Base-by-base conservation (phyloP, 2,329 filamentous ascomycete genomes). In the Samsoniella hepiali region DNA sequence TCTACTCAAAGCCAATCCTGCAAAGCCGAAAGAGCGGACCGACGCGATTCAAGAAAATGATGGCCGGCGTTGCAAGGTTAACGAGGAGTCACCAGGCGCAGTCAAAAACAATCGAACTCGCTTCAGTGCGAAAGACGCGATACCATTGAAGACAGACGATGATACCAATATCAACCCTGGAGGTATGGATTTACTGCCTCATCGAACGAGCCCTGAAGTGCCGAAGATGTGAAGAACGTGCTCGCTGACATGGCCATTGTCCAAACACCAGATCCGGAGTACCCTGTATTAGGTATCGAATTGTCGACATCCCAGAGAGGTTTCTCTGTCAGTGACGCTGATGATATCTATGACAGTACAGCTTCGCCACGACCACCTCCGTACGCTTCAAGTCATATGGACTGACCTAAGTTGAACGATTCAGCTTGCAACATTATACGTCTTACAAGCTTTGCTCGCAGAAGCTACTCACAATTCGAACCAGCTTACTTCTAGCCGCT, bases 401-500 rank as follows among this genome's bases (percentile, higher is more conserved):
- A 51, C n/a, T 62, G 59, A n/a, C n/a, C n/a, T n/a, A n/a, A n/a
- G n/a, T n/a, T n/a, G n/a, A n/a, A n/a, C n/a, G n/a, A n/a, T n/a
- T n/a, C n/a, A n/a, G n/a, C 34, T 36, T 36, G 34, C 34, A 36
- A 8, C 34, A 36, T 36, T 36, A 36, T 36, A 10, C 34, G 34
- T 36, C 34, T 36, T 10, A 36, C 8, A 10, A 34, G 32, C 32
- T 8, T 15, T 6, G 45, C 45, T 49, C 45, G 27, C 45, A 49
- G 45, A 49, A 49, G 17, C 17, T 66, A 51, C 68, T 64, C 55
- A 76, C 67, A 56, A 69, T 72, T 51, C 71, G 63, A 36, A 77
- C 71, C 40, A 78, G 34, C 53, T 66, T 71, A n/a, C 61, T 65
- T 65, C 76, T 74, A 13, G 69, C 72, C 9, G 63, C 66, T 54